Evolutionary conservation across 2,329 filamentous ascomycete species (phyloP), one percentile per base, ranked within the genome.

Genomic region (Colletotrichum sp.): DNA sequence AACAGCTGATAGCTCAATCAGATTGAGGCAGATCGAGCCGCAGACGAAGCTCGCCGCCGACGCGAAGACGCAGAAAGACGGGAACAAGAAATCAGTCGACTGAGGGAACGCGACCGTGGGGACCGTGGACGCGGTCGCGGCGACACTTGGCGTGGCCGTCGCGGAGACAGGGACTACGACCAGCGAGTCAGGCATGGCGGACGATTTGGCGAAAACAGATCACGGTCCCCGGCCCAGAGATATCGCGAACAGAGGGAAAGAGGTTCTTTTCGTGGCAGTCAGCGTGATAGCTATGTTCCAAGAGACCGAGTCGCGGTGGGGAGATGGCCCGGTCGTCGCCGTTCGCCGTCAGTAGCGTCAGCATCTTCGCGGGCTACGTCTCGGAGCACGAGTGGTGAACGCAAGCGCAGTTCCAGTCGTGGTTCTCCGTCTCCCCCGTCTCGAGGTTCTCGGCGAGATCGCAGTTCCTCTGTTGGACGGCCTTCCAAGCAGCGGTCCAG

Each of bases 1-100:
- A 56, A 16, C 38, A 71, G 64, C 76, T 79, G 26, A 78, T 24
- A 7, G 71, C 34, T n/a, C 15, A 36, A 18, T 9, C 61, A 96
- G 95, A 92, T 95, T 67, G 94, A 97, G 81, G 94, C 95, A 43
- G 95, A 97, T 79, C 94, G 93, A 83, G 93, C 93, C 58, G 94
- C 94, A 32, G 94, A 97, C 82, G 93, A 94, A 81, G 91, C 92
- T 32, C 93, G 93, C 70, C 90, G 90, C 70, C 91, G 93, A 79
- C 92, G 93, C 78, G 94, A 96, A 81, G 91, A 93, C 71, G 90
- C 94, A 75, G 90, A 93, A 79, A 89, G 91, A 66, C 92, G 94
- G 73, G 94, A 97, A 76, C 92, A 92, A 76, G 93, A 95, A 68
- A 80, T 95, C 56, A 90, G 93, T 77, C 89, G 89, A 55, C 87